Evolutionary conservation across 345 rosid genomes (phyloP).

Genomic region (Microcos paniculata): DNA sequence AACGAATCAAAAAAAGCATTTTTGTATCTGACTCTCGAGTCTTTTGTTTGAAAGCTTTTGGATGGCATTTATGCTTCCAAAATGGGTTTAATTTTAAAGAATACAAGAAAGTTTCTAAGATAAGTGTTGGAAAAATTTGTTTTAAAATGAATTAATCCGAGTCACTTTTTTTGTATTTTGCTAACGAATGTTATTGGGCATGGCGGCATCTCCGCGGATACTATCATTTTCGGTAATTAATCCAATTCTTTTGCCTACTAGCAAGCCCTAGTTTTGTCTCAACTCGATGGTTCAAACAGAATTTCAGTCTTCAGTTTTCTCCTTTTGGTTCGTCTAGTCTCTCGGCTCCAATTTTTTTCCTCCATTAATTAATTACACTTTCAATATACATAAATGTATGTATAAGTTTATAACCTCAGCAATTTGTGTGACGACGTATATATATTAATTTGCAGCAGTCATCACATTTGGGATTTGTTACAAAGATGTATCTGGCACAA

Average conservation of each 20-base stretch:
- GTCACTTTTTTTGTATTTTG: neutral
- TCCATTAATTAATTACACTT: too few species aligned
- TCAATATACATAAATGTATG: too few species aligned
- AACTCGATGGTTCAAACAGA: neutral
- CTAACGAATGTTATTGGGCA: slow-evolving; percentile 2
- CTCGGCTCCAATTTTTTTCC: too few species aligned
- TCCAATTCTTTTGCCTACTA: neutral
- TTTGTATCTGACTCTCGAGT: neutral
- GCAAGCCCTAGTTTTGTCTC: neutral
- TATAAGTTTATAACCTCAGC: too few species aligned
- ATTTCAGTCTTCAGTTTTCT: neutral
- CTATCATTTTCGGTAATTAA: slow-evolving; percentile 15
- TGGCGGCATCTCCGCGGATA: slow-evolving; percentile 17
- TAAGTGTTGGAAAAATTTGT: neutral
- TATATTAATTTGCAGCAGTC: too few species aligned
- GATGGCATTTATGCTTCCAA: neutral
- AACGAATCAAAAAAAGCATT: neutral
- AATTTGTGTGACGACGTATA: too few species aligned
- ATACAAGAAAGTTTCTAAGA: neutral
- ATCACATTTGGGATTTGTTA: too few species aligned
- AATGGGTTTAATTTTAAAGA: neutral
- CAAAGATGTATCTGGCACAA: too few species aligned
- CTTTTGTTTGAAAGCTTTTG: neutral
- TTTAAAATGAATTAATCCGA: neutral
- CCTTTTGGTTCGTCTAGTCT: too few species aligned